Evolutionary conservation across 2,329 filamentous ascomycete genomes (phyloP).

Genomic region (Phoma sp.): DNA sequence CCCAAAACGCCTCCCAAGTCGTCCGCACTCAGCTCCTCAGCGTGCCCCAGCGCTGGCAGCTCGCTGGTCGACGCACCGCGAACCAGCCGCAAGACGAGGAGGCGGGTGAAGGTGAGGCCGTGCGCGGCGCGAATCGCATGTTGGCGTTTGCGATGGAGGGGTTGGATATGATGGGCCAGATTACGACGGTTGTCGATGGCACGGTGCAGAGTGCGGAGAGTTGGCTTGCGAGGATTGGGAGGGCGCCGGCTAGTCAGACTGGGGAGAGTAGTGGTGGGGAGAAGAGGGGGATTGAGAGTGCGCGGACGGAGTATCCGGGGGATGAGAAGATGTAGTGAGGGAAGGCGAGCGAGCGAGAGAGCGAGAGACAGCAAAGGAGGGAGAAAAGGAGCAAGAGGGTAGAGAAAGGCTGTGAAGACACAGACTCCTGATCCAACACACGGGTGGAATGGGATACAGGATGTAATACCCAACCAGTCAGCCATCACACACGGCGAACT

Average conservation of each 20-base stretch:
- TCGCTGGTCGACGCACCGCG: slow-evolving; percentile 64
- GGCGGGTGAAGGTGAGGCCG: slow-evolving; percentile 49
- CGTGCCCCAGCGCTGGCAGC: slow-evolving; percentile 80
- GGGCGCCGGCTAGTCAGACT: slow-evolving; percentile 30
- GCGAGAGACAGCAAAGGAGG: too few species aligned
- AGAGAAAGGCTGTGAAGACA: too few species aligned
- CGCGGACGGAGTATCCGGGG: not conserved
- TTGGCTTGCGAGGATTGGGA: slow-evolving; percentile 82
- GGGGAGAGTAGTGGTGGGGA: not conserved
- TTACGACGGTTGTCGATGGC: slow-evolving; percentile 84
- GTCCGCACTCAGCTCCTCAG: slow-evolving; percentile 86
- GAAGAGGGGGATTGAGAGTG: not conserved
- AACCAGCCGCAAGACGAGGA: slow-evolving; percentile 11
- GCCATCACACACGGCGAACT: too few species aligned
- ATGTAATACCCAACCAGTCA: too few species aligned
- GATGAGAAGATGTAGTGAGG: slow-evolving; percentile 5
- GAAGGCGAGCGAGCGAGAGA: too few species aligned
- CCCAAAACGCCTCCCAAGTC: slow-evolving; percentile 83
- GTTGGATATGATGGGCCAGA: slow-evolving; percentile 91
- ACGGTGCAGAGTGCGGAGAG: slow-evolving; percentile 90
- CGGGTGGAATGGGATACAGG: too few species aligned
- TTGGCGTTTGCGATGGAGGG: slow-evolving; percentile 88
- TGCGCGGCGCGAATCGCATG: slow-evolving; percentile 73
- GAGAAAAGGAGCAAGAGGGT: too few species aligned
- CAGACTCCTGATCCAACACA: too few species aligned